Conservation (phyloP, 495 filamentous ascomycete species). For the Penicillium daleae region DNA sequence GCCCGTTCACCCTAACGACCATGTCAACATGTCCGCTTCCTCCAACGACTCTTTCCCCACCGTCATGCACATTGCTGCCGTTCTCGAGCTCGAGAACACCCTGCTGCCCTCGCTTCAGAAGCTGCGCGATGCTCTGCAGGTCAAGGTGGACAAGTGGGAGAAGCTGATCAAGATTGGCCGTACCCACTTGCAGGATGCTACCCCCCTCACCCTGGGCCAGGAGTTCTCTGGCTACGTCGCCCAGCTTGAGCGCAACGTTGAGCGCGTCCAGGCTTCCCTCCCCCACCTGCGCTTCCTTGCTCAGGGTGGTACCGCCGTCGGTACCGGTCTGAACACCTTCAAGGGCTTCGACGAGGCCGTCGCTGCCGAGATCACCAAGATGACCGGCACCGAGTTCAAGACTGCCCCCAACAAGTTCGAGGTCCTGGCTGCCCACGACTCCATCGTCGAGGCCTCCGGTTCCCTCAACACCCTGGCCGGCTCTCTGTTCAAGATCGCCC, state of each 20-base stretch:
- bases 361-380: slow-evolving; percentile 84
- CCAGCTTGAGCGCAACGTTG: slow-evolving; percentile 87
- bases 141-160: slow-evolving; percentile 88
- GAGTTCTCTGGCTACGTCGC: slow-evolving; percentile 98
- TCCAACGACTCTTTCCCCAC: slow-evolving; percentile 99
- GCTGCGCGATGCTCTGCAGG: slow-evolving; percentile 80
- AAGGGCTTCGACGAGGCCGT: slow-evolving; percentile 93
- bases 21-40: slow-evolving; percentile 98
- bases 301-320: slow-evolving; percentile 96
- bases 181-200: slow-evolving; percentile 97
- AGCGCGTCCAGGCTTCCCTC: slow-evolving; percentile 80
- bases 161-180: slow-evolving; percentile 98
- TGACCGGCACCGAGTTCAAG: slow-evolving; percentile 91
- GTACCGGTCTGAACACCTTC: slow-evolving; percentile 96
- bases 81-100: slow-evolving; percentile 85
- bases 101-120: slow-evolving; percentile 81
- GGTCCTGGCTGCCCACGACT: slow-evolving; percentile 95
- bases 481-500: slow-evolving; percentile 97
- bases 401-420: slow-evolving; percentile 99
- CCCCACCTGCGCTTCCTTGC: slow-evolving; percentile 86
- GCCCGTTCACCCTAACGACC: slow-evolving; percentile 98
- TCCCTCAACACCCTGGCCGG: slow-evolving; percentile 90
- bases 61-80: slow-evolving; percentile 98
- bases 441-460: slow-evolving; percentile 90
- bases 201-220: slow-evolving; percentile 92